Percentiles rank a stretch among this genome's conserved stretches.
Evolutionary conservation across 75 land plant genomes (phyloP).

Genomic region (Selaginella tamariscina): DNA sequence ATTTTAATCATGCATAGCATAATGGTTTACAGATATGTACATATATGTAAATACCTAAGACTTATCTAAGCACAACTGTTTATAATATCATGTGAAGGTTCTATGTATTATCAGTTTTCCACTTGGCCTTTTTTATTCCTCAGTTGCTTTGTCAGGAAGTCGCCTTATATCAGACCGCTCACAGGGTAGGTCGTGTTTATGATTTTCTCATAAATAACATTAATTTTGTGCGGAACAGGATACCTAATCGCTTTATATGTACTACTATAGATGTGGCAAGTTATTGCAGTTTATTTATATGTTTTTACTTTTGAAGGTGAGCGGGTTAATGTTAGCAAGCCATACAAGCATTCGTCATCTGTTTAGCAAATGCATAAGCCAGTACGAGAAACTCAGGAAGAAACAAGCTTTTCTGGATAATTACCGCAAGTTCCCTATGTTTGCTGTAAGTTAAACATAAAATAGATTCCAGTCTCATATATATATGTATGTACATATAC

Average conservation of each 20-base stretch:
- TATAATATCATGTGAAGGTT: neutral
- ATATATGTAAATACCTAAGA: too few relatives aligned
- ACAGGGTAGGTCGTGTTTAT: conserved; percentile 51
- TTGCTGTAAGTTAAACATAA: conserved; percentile 66
- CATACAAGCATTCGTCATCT: conserved; percentile 98
- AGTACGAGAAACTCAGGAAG: conserved; percentile 97
- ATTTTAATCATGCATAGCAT: neutral
- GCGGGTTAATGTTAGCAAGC: conserved; percentile 98
- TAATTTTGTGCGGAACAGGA: too few relatives aligned
- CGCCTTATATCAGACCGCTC: conserved; percentile 99
- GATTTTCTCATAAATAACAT: too few relatives aligned
- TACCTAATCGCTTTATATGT: too few relatives aligned
- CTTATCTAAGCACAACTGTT: too few relatives aligned
- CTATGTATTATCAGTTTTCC: neutral
- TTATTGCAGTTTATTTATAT: too few relatives aligned
- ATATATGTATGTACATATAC: too few relatives aligned
- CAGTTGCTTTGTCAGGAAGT: conserved; percentile 98
- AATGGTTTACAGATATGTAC: too few relatives aligned
- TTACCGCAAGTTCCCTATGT: conserved; percentile 97
- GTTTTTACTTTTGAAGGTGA: conserved; percentile 41
- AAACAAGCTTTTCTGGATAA: conserved; percentile 98
- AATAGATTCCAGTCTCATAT: too few relatives aligned
- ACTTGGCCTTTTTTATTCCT: conserved; percentile 1
- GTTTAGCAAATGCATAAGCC: conserved; percentile 85
- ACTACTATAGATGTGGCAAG: too few relatives aligned